Conservation (phyloP, 1,284 basidiomycete species). For the Naganishia liquefaciens region DNA sequence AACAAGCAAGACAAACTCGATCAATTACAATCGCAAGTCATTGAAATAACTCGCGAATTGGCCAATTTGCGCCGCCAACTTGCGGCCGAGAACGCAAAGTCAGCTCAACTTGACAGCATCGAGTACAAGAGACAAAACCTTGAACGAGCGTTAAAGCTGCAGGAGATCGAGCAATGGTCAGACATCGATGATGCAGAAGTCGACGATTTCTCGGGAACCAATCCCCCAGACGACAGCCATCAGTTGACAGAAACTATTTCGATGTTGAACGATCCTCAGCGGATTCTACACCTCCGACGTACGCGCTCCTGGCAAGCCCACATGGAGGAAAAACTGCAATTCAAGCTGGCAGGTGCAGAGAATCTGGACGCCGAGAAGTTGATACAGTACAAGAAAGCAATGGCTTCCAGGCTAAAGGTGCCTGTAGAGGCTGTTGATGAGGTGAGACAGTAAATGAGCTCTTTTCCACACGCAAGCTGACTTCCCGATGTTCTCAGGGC, state of each 20-base stretch:
- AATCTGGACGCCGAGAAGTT: constrained; percentile 81
- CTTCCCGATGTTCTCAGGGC: background rate
- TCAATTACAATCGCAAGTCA: constrained; percentile 80
- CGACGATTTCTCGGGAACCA: constrained; percentile 70
- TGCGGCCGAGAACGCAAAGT: constrained; percentile 67
- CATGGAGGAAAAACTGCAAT: constrained; percentile 71
- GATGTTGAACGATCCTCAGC: constrained; percentile 59
- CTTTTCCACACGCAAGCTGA: too few species aligned
- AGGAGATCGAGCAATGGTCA: too few species aligned
- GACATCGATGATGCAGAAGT: constrained; percentile 61
- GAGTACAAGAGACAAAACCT: constrained; percentile 76
- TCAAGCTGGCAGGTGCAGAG: constrained; percentile 68
- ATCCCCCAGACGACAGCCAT: constrained; percentile 57
- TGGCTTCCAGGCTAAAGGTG: constrained; percentile 84
- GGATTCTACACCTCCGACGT: constrained; percentile 69
- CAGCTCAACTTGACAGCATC: constrained; percentile 74
- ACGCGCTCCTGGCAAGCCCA: constrained; percentile 78
- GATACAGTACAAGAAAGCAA: constrained; percentile 84
- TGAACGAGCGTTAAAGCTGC: constrained; percentile 64
- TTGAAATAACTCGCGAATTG: constrained; percentile 83
- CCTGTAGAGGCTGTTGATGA: constrained; percentile 84
- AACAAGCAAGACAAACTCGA: constrained; percentile 83
- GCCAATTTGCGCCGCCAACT: constrained; percentile 85
- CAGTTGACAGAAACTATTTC: constrained; percentile 4
- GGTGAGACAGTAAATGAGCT: constrained; percentile 59